Base-by-base conservation (phyloP, 2,329 filamentous ascomycete species). In the Diaporthe vexans region DNA sequence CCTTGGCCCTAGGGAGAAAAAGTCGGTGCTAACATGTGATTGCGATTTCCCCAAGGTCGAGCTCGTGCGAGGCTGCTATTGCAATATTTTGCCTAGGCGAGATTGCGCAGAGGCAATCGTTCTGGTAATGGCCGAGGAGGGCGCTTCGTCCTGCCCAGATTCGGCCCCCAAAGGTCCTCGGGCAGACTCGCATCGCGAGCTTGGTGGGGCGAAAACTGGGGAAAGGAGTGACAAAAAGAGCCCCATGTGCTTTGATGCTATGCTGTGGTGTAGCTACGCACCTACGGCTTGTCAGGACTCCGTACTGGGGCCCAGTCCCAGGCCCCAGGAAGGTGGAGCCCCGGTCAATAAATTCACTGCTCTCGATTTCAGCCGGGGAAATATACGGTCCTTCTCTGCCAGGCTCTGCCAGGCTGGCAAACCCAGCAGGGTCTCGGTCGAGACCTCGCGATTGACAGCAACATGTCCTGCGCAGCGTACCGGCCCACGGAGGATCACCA, bases 101-200 rank as follows among this genome's bases (percentile, higher is more conserved):
- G 35, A 61, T 72, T 59, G 57, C 57, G 17, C 15, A 33, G 35
- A 72, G 48, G 43, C 70, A 72, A 59, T 72, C 46, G 35, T 19
- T 35, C 13, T 68, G 63, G 63, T 51, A 29, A 40, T 26, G 63
- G 63, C 63, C 46, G 63, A 68, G 48, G 63, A 54, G 48, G 63
- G 33, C 46, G 43, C 57, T 43, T 35, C 48, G n/a, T 29, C 33
- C 19, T 33, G 46, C 29, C 33, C 4, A 43, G 58, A 54, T 70
- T 63, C 61, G 43, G 71, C 65, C 74, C 74, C 74, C 71, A 75
- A 52, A 37, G 54, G n/a, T 11, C 51, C 26, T 75, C 74, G 71
- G 71, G 57, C 65, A 73, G 71, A 46, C 48, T 75, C 74, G 74
- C 63, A 75, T 61, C 71, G 74, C 74, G 74, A 75, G 71, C 52